These are phyloP conservation scores for Ramaria sp. DNA, from an alignment of 768 basidiomycete genomes.

Conservation along the genomic window DNA sequence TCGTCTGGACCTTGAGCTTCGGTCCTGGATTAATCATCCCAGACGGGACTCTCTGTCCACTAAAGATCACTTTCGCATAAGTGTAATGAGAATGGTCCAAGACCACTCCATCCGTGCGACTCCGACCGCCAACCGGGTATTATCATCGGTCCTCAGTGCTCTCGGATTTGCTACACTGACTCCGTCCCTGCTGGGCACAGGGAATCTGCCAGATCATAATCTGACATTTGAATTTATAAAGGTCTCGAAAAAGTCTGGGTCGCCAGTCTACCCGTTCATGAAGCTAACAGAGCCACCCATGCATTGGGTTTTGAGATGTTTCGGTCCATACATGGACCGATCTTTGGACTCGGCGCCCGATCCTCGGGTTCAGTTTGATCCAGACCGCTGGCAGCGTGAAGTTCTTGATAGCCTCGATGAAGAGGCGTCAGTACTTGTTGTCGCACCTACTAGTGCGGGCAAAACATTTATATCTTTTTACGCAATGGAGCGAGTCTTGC, in stretches of 20 bases:
- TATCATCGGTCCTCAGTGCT: conserved; percentile 30
- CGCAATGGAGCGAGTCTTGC: conserved; percentile 61
- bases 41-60: conserved; percentile 25
- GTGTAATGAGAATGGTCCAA: conserved; percentile 39
- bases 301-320: conserved; percentile 57
- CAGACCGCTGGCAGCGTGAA: conserved; percentile 61
- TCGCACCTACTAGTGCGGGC: conserved; percentile 62
- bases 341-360: conserved; percentile 56
- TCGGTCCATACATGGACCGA: conserved; percentile 64
- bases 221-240: conserved; percentile 43
- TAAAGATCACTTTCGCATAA: conserved; percentile 36
- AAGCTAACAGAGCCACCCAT: conserved; percentile 43
- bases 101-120: conserved; percentile 30
- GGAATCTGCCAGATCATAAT: neutral
- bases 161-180: conserved; percentile 40
- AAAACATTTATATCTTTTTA: conserved; percentile 74
- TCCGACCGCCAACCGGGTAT: conserved; percentile 21
- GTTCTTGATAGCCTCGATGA: conserved; percentile 59
- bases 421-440: conserved; percentile 47
- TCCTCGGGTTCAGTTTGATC: conserved; percentile 47
- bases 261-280: conserved; percentile 41
- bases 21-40: conserved; percentile 40
- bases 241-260: conserved; percentile 35
- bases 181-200: conserved; percentile 11
- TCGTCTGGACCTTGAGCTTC: conserved; percentile 39